Percentiles rank a stretch among this genome's conserved stretches.
Evolutionary conservation across 2,329 filamentous ascomycete genomes (phyloP).

Genomic region (Furcasterigmium furcatum): DNA sequence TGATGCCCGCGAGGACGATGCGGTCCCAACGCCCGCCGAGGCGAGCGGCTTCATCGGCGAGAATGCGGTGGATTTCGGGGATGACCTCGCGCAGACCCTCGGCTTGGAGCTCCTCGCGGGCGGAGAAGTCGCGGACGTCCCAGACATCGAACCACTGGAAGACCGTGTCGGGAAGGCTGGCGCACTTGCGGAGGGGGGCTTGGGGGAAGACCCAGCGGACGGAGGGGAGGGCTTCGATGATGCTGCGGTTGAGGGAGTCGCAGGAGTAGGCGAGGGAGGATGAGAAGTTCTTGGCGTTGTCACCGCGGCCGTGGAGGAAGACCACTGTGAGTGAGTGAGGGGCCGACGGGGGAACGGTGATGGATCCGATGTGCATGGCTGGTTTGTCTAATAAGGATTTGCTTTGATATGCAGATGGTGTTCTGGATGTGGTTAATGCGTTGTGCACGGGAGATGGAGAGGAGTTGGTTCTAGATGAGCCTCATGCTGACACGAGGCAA

Average conservation of each 20-base stretch:
- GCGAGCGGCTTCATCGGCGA: constrained; percentile 16
- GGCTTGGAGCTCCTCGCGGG: constrained; percentile 15
- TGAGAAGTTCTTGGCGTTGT: constrained; percentile 27
- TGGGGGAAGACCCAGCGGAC: constrained; percentile 25
- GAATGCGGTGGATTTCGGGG: constrained; percentile 9
- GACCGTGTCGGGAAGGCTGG: constrained; percentile 15
- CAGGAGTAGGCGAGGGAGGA: constrained; percentile 22
- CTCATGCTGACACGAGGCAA: no score
- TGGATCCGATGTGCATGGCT: constrained; percentile 4
- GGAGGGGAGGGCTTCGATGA: constrained; percentile 16
- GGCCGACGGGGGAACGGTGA: constrained; percentile 10
- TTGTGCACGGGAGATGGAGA: no score
- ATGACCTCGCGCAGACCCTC: constrained; percentile 18
- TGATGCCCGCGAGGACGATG: constrained; percentile 26
- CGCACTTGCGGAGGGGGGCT: constrained; percentile 11
- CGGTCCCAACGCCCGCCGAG: constrained; percentile 12
- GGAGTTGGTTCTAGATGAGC: no score
- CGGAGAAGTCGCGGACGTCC: constrained; percentile 9
- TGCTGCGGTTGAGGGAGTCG: constrained; percentile 21
- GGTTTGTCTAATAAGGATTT: no score
- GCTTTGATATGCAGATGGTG: no score
- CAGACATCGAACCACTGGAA: constrained; percentile 26
- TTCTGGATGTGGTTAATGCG: not conserved
- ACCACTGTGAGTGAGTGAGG: constrained; percentile 37
- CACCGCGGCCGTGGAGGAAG: constrained; percentile 43